A percentile compares a stretch with the other conserved stretches of the same genome.
Evolutionary conservation across 805 yeast species (phyloP).

Genomic region (Ogataea ganodermae): DNA sequence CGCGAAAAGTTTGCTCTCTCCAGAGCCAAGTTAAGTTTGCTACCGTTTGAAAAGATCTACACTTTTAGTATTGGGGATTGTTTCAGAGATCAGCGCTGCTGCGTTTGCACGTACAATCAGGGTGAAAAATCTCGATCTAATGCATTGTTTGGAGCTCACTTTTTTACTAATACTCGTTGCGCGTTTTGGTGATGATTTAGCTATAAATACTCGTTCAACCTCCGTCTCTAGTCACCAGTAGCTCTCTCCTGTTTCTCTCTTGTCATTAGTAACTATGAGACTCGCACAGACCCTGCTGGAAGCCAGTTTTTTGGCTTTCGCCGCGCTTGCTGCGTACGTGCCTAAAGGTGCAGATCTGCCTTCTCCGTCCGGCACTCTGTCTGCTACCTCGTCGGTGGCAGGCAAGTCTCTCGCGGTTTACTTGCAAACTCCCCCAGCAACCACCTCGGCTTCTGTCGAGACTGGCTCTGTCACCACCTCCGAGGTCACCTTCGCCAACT

Average conservation of each 20-base stretch:
- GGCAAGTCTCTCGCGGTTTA: constrained; percentile 1
- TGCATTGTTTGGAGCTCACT: too few relatives aligned
- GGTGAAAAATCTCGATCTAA: background rate
- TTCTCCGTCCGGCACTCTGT: background rate
- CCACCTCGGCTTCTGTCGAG: background rate
- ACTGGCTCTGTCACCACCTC: background rate
- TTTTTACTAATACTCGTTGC: too few relatives aligned
- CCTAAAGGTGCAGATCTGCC: constrained; percentile 1
- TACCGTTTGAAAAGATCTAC: constrained; percentile 1
- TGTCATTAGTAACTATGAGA: background rate
- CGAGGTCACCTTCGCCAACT: background rate
- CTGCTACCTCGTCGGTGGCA: background rate
- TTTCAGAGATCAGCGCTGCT: constrained; percentile 2
- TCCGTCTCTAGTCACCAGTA: background rate
- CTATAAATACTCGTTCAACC: too few relatives aligned
- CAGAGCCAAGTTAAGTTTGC: background rate
- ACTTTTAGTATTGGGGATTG: background rate
- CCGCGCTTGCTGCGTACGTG: background rate
- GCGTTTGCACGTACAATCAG: background rate
- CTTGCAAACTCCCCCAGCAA: background rate
- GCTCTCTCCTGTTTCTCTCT: background rate
- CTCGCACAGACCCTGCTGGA: background rate
- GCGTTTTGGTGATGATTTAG: too few relatives aligned
- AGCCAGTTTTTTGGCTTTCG: background rate
- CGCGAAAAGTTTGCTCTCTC: background rate